Evolutionary conservation across 352 stramenopile genomes (phyloP), one percentile per base, ranked within the genome.

Genomic region (Phytophthora chlamydospora): DNA sequence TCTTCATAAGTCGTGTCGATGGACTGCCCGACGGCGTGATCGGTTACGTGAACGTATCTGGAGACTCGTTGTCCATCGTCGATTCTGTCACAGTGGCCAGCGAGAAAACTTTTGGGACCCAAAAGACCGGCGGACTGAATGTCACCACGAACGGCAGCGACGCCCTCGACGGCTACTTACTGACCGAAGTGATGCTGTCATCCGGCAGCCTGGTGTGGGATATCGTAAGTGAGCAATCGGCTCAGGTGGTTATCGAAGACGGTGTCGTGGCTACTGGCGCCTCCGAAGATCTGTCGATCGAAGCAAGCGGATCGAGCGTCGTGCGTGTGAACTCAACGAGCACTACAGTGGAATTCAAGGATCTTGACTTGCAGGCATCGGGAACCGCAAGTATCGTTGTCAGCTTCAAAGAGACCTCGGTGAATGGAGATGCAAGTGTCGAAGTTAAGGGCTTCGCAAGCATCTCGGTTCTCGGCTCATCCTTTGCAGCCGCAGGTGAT

Each of bases 131-230:
- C n/a, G n/a, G n/a, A n/a, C n/a, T n/a, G n/a, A n/a, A n/a, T n/a
- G n/a, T n/a, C n/a, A n/a, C n/a, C n/a, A n/a, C n/a, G n/a, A n/a
- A n/a, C n/a, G n/a, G n/a, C n/a, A n/a, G n/a, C n/a, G n/a, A n/a
- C n/a, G n/a, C n/a, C n/a, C 41, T 64, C 9, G 65, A 34, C 16
- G 68, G 68, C 6, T 73, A 76, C 36, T 27, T 75, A 33, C 55
- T 78, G 29, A 78, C 66, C 0, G 70, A 78, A 43, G 58, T 78
- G 19, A 52, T 68, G 36, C 38, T 78, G 41, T 42, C 61, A 27
- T 60, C 63, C n/a, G 54, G 19, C 8, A 54, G 55, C 7, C 29
- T 53, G 40, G 63, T 78, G 43, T 71, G 40, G 33, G 53, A 75
- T 32, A 43, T 78, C 14, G 57, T 68, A 42, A 75, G 46, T 12